phyloP scores from a whole-genome alignment of 2,329 filamentous ascomycete genomes.

The Fusarium setosum region DNA sequence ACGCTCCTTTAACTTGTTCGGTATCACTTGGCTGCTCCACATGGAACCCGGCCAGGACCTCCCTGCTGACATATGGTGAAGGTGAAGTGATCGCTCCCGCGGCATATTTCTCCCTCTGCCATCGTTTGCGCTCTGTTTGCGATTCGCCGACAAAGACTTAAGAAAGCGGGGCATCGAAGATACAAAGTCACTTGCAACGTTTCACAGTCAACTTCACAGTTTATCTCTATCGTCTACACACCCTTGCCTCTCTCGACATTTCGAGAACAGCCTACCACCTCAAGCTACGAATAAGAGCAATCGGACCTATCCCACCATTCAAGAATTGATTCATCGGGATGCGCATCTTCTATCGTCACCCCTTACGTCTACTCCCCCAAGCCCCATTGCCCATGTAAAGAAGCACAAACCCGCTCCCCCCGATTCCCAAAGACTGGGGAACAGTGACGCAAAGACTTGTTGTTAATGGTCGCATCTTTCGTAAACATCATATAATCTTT shows the following conservation, averaged over 20 bases:
- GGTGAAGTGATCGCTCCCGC: background rate
- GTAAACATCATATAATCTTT: constrained; percentile 6
- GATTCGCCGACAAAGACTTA: background rate
- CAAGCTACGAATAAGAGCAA: background rate
- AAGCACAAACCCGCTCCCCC: constrained; percentile 2
- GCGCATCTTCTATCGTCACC: constrained; percentile 2
- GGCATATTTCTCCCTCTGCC: background rate
- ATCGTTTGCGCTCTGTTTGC: background rate
- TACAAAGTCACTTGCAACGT: constrained; percentile 4
- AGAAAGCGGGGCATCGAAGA: background rate
- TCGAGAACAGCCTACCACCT: background rate
- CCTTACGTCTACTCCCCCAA: constrained; percentile 11
- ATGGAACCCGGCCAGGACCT: too few relatives aligned
- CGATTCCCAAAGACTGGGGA: background rate
- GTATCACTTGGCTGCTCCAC: background rate
- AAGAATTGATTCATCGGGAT: background rate
- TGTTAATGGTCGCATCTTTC: background rate
- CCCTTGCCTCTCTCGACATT: background rate
- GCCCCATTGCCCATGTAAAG: background rate
- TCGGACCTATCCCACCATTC: constrained; percentile 4
- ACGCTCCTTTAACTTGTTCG: constrained; percentile 7
- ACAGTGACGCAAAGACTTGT: constrained; percentile 21
- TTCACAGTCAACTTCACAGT: constrained; percentile 1
- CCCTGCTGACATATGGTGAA: background rate
- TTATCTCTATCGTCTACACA: background rate